phyloP scores from a whole-genome alignment of 1,284 basidiomycete species.

The Erythrobasidium hasegawianum region DNA sequence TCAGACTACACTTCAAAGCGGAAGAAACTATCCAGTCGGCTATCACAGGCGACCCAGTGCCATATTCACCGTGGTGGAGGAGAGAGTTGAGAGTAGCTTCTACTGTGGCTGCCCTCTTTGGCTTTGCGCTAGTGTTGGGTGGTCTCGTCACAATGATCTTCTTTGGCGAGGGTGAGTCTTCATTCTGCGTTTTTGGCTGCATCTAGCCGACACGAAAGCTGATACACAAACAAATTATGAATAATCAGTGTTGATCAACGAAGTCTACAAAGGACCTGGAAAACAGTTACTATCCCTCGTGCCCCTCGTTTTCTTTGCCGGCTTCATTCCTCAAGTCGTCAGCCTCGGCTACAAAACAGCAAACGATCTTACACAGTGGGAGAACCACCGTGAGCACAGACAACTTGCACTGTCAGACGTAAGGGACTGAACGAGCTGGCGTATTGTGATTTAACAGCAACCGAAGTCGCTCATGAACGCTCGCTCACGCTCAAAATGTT shows the following conservation, averaged over 20 bases:
- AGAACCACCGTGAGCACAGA: conserved; percentile 64
- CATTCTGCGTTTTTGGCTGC: not conserved
- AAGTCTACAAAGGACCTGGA: conserved; percentile 78
- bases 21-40: conserved; percentile 17
- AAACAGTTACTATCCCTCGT: conserved; percentile 64
- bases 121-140: conserved; percentile 69
- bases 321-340: conserved; percentile 72
- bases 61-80: conserved; percentile 45
- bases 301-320: conserved; percentile 79
- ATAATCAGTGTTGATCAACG: conserved; percentile 45
- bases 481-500: conserved; percentile 91
- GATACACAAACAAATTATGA: no score
- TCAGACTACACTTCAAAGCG: conserved; percentile 53
- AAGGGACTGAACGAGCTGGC: conserved; percentile 61
- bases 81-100: conserved; percentile 70
- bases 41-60: conserved; percentile 21
- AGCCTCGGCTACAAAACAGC: conserved; percentile 67
- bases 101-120: conserved; percentile 70
- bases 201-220: not conserved
- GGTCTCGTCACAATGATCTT: conserved; percentile 51
- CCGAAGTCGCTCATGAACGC: conserved; percentile 55
- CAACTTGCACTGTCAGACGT: not conserved
- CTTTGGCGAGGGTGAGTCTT: conserved; percentile 45
- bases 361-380: conserved; percentile 73
- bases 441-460: conserved; percentile 4